Evolutionary conservation across 2,329 filamentous ascomycete genomes (phyloP).

Genomic region (Sclerotinia minor): DNA sequence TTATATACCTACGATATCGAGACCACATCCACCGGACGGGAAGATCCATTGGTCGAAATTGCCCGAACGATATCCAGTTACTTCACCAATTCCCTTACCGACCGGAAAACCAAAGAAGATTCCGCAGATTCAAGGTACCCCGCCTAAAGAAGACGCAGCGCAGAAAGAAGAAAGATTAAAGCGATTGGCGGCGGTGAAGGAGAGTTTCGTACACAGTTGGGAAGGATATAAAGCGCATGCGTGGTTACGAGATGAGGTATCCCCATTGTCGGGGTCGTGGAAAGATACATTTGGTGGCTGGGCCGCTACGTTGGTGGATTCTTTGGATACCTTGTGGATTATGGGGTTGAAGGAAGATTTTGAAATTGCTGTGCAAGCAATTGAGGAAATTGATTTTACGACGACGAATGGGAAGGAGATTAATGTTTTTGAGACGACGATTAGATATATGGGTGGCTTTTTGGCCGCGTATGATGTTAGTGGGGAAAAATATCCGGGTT

Average conservation of each 20-base stretch:
- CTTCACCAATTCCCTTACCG: conserved; percentile 37
- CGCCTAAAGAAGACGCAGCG: conserved; percentile 32
- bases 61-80: conserved; percentile 37
- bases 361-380: conserved; percentile 68
- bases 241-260: conserved; percentile 84
- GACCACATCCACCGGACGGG: conserved; percentile 51
- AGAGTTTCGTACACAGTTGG: conserved; percentile 58
- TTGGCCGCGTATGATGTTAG: conserved; percentile 86
- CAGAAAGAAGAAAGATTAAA: conserved; percentile 33
- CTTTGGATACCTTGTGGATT: conserved; percentile 82
- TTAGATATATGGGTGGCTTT: conserved; percentile 86
- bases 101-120: conserved; percentile 36
- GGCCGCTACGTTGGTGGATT: conserved; percentile 84
- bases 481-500: conserved; percentile 63
- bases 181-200: conserved; percentile 36
- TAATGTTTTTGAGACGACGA: conserved; percentile 80
- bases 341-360: conserved; percentile 80
- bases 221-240: conserved; percentile 75
- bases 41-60: conserved; percentile 50
- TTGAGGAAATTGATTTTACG: conserved; percentile 79
- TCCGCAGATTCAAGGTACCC: conserved; percentile 35
- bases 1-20: conserved; percentile 28
- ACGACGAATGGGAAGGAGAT: conserved; percentile 48
- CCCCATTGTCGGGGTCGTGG: conserved; percentile 64
- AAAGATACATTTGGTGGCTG: conserved; percentile 88